Evolutionary conservation across 148 eudicot species (phyloP).

Genomic region (Vaccinium corymbosum): DNA sequence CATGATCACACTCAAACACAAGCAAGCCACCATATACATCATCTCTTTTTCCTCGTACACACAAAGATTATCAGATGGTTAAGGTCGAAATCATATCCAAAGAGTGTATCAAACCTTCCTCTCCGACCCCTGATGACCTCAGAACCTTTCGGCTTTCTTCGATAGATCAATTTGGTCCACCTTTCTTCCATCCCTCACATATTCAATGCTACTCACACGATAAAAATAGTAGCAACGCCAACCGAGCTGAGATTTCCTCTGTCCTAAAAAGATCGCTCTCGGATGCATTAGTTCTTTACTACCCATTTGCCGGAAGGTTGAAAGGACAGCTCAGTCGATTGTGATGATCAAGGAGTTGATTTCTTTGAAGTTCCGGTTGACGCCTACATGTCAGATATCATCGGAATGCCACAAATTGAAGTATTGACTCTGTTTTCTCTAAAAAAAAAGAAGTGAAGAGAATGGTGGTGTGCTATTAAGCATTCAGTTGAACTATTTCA

Average conservation of each 20-base stretch:
- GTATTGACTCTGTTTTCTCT: slow-evolving; percentile 27
- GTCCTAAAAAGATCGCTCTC: slow-evolving; percentile 13
- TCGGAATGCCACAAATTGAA: slow-evolving; percentile 18
- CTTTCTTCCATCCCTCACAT: slow-evolving; percentile 18
- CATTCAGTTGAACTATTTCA: slow-evolving; percentile 16
- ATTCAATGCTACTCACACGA: slow-evolving; percentile 30
- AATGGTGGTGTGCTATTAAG: slow-evolving; percentile 24
- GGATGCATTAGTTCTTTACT: too few species aligned
- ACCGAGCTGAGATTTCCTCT: slow-evolving; percentile 10
- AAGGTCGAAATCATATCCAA: too few species aligned
- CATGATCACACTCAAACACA: too few species aligned
- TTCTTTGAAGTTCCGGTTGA: slow-evolving; percentile 25
- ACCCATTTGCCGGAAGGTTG: slow-evolving; percentile 30
- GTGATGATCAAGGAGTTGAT: slow-evolving; percentile 39
- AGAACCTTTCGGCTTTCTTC: slow-evolving; percentile 30
- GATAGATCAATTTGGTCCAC: slow-evolving; percentile 39
- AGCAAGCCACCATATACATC: too few species aligned
- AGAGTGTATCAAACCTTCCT: too few species aligned
- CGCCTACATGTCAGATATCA: slow-evolving; percentile 17
- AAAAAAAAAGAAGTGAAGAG: slow-evolving; percentile 4
- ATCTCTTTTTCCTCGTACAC: too few species aligned
- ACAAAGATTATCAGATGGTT: too few species aligned
- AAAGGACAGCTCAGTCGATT: slow-evolving; percentile 25
- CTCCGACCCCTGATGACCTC: too few species aligned
- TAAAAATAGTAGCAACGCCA: background rate